Conservation (phyloP, 2,329 filamentous ascomycete genomes). For the Aspergillus arachidicola region DNA sequence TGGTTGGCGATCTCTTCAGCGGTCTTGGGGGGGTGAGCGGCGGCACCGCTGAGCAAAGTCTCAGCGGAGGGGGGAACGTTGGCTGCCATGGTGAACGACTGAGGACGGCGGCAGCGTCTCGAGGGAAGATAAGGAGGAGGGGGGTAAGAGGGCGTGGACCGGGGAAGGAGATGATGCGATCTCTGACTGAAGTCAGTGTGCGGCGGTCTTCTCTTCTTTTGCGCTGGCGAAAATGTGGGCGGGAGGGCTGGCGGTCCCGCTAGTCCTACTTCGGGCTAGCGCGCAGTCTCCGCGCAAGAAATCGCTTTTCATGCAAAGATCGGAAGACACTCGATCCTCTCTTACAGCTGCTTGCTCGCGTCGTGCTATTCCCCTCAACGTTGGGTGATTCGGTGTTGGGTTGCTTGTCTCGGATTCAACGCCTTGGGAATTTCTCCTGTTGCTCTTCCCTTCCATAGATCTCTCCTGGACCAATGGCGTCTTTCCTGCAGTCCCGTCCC, state of each 20-base stretch:
- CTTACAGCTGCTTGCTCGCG: neutral
- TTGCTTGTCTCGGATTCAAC: slow-evolving; percentile 4
- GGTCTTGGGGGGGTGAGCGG: slow-evolving; percentile 45
- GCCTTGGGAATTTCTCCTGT: neutral
- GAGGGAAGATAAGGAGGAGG: slow-evolving; percentile 22
- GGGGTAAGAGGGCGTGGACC: slow-evolving; percentile 18
- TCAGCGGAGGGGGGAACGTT: slow-evolving; percentile 53
- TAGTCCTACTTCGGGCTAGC: slow-evolving; percentile 33
- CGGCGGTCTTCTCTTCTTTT: slow-evolving; percentile 24
- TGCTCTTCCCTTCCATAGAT: slow-evolving; percentile 1
- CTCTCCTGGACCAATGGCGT: slow-evolving; percentile 32
- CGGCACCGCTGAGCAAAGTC: slow-evolving; percentile 52
- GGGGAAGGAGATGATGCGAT: slow-evolving; percentile 6
- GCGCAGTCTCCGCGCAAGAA: slow-evolving; percentile 27
- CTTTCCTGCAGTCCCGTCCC: slow-evolving; percentile 33
- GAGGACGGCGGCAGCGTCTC: slow-evolving; percentile 12
- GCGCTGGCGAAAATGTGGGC: slow-evolving; percentile 36
- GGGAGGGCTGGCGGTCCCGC: slow-evolving; percentile 33
- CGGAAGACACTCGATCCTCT: slow-evolving; percentile 7
- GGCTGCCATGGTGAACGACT: slow-evolving; percentile 53
- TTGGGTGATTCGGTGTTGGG: slow-evolving; percentile 8
- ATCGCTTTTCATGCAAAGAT: slow-evolving; percentile 20
- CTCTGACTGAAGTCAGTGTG: slow-evolving; percentile 23
- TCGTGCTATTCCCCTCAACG: neutral
- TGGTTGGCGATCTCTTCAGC: slow-evolving; percentile 64